Percentiles rank a stretch among this genome's conserved stretches.
Evolutionary conservation across 2,329 filamentous ascomycete species (phyloP).

Genomic region (Pseudogymnoascus sp.): DNA sequence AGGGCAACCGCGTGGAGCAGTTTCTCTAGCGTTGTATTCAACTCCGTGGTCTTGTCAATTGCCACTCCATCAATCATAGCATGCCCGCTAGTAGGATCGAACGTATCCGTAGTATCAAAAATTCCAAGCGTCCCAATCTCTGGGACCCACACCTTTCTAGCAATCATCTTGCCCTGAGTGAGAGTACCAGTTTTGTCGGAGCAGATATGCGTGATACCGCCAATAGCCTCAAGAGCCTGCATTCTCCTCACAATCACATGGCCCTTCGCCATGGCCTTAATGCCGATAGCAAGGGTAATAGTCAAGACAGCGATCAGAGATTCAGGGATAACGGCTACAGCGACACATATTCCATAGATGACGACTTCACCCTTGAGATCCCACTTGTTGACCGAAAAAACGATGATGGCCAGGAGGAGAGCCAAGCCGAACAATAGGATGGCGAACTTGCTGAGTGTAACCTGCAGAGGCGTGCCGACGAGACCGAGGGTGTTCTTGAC

Average conservation of each 20-base stretch:
- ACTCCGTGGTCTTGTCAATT: slow-evolving; percentile 31
- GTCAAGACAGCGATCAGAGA: slow-evolving; percentile 63
- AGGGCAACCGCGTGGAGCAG: slow-evolving; percentile 46
- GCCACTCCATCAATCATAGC: slow-evolving; percentile 38
- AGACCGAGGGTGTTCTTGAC: slow-evolving; percentile 50
- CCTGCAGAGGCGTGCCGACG: slow-evolving; percentile 75
- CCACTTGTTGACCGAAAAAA: slow-evolving; percentile 52
- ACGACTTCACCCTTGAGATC: slow-evolving; percentile 47
- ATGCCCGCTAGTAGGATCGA: slow-evolving; percentile 51
- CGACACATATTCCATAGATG: slow-evolving; percentile 53
- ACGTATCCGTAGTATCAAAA: slow-evolving; percentile 48
- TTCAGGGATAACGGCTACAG: slow-evolving; percentile 58
- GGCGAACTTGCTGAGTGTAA: slow-evolving; percentile 78
- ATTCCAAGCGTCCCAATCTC: slow-evolving; percentile 46
- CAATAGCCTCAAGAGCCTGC: slow-evolving; percentile 57
- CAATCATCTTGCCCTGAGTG: slow-evolving; percentile 59
- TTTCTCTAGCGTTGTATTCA: slow-evolving; percentile 26
- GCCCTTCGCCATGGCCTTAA: slow-evolving; percentile 55
- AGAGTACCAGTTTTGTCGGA: slow-evolving; percentile 64
- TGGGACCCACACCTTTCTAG: slow-evolving; percentile 53
- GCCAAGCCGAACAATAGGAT: slow-evolving; percentile 70
- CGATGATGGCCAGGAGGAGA: slow-evolving; percentile 50
- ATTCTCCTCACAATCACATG: slow-evolving; percentile 60
- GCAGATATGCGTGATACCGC: slow-evolving; percentile 62
- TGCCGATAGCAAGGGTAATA: slow-evolving; percentile 61